Base-by-base conservation (phyloP, 2,329 filamentous ascomycete species). In the Didymella sp. region DNA sequence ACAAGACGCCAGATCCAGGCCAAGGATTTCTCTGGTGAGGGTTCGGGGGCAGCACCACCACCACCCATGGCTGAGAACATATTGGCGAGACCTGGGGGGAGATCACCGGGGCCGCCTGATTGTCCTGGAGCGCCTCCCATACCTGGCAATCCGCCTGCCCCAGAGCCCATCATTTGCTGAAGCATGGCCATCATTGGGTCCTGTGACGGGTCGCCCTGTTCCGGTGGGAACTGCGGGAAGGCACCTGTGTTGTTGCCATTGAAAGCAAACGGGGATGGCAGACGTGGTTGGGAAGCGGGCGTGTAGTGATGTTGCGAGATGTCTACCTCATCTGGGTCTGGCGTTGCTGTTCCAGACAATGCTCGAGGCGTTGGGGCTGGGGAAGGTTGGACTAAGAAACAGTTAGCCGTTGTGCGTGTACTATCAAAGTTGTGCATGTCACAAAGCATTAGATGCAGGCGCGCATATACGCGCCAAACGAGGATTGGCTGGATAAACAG, bases 151-250 rank as follows among this genome's bases (percentile, higher is more conserved):
- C 70, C 72, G 25, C 79, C 76, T 25, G 70, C 72, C 3, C 67
- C 71, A 11, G 73, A 80, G 24, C 80, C 78, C 80, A 90, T 85
- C 81, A 92, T 86, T 75, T 92, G 88, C 69, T 89, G 85, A 75
- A 94, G 82, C 84, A 93, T 88, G 74, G 86, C 84, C 82, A 90
- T 82, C 84, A 90, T 88, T 12, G 87, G 87, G 68, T 90, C 88
- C n/a, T 87, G 78, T 17, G 73, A 73, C 2, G 61, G 44, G 53
- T 72, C 72, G 40, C 60, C 51, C 49, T 65, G 65, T 5, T 63
- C 62, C 9, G 37, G 44, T 3, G 48, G 48, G 31, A 40, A 41
- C 27, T 67, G 53, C 6, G 63, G 64, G 40, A 71, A 62, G 17
- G 54, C 49, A 13, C 58, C 63, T 3, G 68, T 46, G 9, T 59